These are phyloP conservation scores for Pyricularia sp. DNA, from an alignment of 2,329 filamentous ascomycete genomes.

Conservation along the genomic window DNA sequence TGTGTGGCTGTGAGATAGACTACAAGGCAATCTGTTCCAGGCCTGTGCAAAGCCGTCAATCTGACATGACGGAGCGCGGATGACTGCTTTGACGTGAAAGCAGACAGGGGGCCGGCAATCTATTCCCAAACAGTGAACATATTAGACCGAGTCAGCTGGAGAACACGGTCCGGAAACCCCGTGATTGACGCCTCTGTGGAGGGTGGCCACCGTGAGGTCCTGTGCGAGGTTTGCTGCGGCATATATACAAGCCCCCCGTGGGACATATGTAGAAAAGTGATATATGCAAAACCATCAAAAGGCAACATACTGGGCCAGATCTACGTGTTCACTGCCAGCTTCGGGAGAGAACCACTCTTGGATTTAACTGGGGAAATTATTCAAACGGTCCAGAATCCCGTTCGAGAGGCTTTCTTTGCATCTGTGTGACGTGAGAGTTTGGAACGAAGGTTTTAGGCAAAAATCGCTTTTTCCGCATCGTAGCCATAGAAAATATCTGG, in stretches of 20 bases:
- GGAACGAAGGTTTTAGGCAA: background rate
- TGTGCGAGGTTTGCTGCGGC: background rate
- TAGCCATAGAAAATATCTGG: background rate
- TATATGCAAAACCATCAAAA: background rate
- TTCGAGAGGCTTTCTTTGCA: background rate
- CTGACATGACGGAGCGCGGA: constrained; percentile 14
- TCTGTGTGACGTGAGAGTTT: background rate
- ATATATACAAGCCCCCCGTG: background rate
- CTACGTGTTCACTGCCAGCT: background rate
- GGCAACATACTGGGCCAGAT: background rate
- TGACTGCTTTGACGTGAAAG: constrained; percentile 5
- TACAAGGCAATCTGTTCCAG: constrained; percentile 5
- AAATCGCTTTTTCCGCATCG: background rate
- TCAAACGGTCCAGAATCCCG: background rate
- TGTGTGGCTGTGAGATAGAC: constrained; percentile 10
- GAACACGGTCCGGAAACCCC: background rate
- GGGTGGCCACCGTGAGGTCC: background rate
- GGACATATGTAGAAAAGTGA: background rate
- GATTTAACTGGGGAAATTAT: background rate
- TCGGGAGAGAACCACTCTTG: background rate
- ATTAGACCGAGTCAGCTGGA: constrained; percentile 9
- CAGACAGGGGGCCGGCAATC: constrained; percentile 8
- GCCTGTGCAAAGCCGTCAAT: constrained; percentile 5
- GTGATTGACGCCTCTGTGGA: background rate
- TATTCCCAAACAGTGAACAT: constrained; percentile 16